These are phyloP conservation scores for Salvia sclarea DNA, from an alignment of 305 asterid genomes.

Conservation along the genomic window DNA sequence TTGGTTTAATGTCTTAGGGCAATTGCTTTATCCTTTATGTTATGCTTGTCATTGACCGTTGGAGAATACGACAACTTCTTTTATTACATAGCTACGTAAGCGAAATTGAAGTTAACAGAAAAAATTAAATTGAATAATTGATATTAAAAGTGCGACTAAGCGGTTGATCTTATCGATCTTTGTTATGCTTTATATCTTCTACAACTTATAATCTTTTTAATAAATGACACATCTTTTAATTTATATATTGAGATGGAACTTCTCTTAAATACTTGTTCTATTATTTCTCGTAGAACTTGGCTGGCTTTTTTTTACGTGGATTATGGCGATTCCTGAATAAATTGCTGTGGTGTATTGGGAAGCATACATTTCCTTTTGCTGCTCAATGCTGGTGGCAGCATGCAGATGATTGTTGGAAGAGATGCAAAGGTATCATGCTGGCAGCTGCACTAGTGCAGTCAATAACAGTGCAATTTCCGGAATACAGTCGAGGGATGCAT, in stretches of 20 bases:
- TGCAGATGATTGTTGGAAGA: constrained; percentile 90
- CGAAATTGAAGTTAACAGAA: constrained; percentile 7
- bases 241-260: constrained; percentile 1
- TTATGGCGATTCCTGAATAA: constrained; percentile 23
- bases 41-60: background rate
- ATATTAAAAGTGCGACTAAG: constrained; percentile 1
- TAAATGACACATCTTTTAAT: background rate
- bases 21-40: background rate
- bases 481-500: constrained; percentile 71
- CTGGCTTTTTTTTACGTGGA: background rate
- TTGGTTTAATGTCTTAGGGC: constrained; percentile 12
- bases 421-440: constrained; percentile 98
- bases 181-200: background rate
- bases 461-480: constrained; percentile 73
- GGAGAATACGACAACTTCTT: background rate
- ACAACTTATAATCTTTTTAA: background rate
- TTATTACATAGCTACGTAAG: background rate
- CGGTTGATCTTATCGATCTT: background rate
- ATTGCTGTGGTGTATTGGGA: constrained; percentile 36
- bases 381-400: constrained; percentile 93
- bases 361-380: constrained; percentile 42
- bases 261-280: constrained; percentile 8
- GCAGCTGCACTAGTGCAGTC: constrained; percentile 98
- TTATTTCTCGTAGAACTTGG: background rate
- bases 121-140: constrained; percentile 14